Conservation (phyloP, 2,329 filamentous ascomycete species). For the Lachnellula subtilissima region DNA sequence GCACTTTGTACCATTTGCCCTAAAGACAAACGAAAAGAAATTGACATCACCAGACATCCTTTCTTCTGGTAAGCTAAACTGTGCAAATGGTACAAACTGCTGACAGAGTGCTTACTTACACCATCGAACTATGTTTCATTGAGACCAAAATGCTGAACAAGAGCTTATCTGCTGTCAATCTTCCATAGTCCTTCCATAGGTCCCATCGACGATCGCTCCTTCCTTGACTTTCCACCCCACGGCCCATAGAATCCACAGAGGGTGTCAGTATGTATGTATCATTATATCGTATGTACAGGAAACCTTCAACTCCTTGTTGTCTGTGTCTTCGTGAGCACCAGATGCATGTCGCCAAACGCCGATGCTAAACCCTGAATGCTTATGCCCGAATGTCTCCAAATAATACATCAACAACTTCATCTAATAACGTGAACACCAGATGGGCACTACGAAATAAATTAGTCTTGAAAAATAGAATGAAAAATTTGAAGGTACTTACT, state of each 20-base stretch:
- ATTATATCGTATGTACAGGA: not conserved
- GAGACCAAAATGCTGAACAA: too few relatives aligned
- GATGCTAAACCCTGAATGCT: conserved; percentile 19
- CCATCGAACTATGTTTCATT: too few relatives aligned
- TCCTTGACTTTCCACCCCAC: too few relatives aligned
- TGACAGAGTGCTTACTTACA: too few relatives aligned
- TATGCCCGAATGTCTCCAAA: conserved; percentile 29
- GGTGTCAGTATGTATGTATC: not conserved
- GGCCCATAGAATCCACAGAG: not conserved
- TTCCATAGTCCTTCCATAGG: too few relatives aligned
- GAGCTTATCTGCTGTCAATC: too few relatives aligned
- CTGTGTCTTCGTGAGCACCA: not conserved
- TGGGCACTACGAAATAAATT: conserved; percentile 27
- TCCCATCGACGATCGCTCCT: too few relatives aligned
- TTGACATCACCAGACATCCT: too few relatives aligned
- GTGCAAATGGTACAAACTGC: too few relatives aligned
- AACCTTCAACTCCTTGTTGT: conserved; percentile 2
- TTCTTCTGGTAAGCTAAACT: too few relatives aligned
- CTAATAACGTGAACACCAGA: conserved; percentile 33
- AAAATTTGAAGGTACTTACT: conserved; percentile 52
- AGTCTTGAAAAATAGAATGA: conserved; percentile 1
- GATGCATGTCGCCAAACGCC: conserved; percentile 20
- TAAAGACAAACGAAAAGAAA: too few relatives aligned
- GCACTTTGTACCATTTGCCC: too few relatives aligned
- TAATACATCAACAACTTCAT: conserved; percentile 33